Conservation (phyloP, 352 stramenopile genomes). For the Plasmopara muralis region DNA sequence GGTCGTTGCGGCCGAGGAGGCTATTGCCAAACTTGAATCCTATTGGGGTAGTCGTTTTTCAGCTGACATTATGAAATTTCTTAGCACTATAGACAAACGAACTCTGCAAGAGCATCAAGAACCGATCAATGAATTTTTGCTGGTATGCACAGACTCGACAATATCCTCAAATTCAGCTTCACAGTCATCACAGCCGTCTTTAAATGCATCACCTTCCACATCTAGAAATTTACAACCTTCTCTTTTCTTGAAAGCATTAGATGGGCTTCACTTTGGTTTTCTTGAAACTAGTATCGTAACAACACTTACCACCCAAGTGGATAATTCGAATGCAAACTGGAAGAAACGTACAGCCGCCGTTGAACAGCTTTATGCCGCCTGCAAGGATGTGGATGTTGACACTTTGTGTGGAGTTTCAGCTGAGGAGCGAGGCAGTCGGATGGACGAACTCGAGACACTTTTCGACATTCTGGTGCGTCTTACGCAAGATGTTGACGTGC, state of each 20-base stretch:
- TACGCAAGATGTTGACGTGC: conserved; percentile 57
- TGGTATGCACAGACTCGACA: conserved; percentile 13
- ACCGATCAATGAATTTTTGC: conserved; percentile 46
- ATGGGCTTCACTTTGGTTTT: conserved; percentile 39
- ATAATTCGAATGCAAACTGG: conserved; percentile 69
- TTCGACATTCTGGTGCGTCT: conserved; percentile 43
- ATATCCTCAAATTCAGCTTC: conserved; percentile 7
- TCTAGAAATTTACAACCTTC: conserved; percentile 6
- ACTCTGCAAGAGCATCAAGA: conserved; percentile 43
- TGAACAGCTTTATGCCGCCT: conserved; percentile 41
- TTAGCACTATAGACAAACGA: conserved; percentile 58
- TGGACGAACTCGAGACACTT: conserved; percentile 27
- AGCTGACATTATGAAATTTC: conserved; percentile 38
- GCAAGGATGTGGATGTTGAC: conserved; percentile 27
- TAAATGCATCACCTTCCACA: conserved; percentile 2
- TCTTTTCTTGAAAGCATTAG: conserved; percentile 6
- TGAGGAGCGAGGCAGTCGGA: conserved; percentile 4
- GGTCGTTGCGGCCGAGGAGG: conserved; percentile 59
- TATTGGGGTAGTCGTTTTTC: conserved; percentile 41
- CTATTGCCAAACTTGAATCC: conserved; percentile 52
- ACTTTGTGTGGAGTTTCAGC: conserved; percentile 17
- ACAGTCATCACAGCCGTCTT: conserved; percentile 11
- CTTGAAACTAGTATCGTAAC: conserved; percentile 34
- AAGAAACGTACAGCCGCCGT: conserved; percentile 55
- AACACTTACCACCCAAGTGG: conserved; percentile 24